A percentile compares a stretch with the other conserved stretches of the same genome.
Conservation (phyloP, 2,329 filamentous ascomycete species). For the Microdochium bolleyi region DNA sequence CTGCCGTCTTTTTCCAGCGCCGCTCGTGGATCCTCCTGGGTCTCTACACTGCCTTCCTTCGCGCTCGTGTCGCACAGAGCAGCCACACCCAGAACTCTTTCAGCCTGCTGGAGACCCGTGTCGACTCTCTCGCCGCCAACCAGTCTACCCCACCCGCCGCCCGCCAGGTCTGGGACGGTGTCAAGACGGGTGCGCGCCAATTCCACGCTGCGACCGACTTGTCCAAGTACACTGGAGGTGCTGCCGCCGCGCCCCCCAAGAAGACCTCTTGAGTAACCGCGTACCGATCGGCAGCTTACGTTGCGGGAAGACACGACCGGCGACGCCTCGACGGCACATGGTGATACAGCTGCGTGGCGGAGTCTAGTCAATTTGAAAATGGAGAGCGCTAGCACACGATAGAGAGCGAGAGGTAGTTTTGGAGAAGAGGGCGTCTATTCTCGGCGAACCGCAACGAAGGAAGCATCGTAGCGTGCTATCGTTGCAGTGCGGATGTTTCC, state of each 20-base stretch:
- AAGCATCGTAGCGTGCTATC: too few species aligned
- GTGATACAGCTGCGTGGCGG: not conserved
- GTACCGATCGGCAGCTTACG: too few species aligned
- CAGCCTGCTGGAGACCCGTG: conserved; percentile 59
- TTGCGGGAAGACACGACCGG: not conserved
- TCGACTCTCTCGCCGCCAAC: conserved; percentile 76
- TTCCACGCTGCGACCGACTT: conserved; percentile 75
- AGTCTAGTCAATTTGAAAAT: not conserved
- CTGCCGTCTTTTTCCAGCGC: conserved; percentile 80
- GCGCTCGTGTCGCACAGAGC: conserved; percentile 84
- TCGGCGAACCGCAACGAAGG: too few species aligned
- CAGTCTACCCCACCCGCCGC: conserved; percentile 79
- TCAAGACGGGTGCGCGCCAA: conserved; percentile 67
- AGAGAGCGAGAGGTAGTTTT: too few species aligned
- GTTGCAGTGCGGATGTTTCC: too few species aligned
- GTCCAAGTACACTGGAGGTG: conserved; percentile 59
- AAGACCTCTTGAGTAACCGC: conserved; percentile 47
- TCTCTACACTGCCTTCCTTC: conserved; percentile 87
- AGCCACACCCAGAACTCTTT: conserved; percentile 84
- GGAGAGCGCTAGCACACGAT: not conserved
- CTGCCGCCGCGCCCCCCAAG: conserved; percentile 44
- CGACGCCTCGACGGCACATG: conserved; percentile 1
- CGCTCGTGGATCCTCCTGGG: conserved; percentile 82
- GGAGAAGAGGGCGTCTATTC: too few species aligned
- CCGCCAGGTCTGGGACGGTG: conserved; percentile 69